Conservation (phyloP, 2,329 filamentous ascomycete species). For the Neonectria sp. region DNA sequence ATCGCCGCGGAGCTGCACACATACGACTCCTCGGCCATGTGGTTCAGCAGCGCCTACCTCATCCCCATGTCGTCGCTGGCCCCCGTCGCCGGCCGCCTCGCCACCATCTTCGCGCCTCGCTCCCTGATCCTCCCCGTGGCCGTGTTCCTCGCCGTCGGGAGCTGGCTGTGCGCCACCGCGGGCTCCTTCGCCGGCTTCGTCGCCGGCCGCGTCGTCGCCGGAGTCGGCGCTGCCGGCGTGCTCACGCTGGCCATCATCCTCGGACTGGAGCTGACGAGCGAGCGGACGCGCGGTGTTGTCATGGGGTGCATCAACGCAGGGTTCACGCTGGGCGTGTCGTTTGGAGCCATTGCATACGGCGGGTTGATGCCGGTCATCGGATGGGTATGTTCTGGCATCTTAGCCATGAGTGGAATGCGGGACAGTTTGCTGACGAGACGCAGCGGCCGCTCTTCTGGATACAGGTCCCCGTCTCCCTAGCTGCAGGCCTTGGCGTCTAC, state of each 20-base stretch:
- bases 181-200: conserved; percentile 74
- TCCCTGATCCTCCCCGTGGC: conserved; percentile 75
- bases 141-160: conserved; percentile 71
- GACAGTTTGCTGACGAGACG: conserved; percentile 21
- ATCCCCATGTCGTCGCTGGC: conserved; percentile 73
- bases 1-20: conserved; percentile 83
- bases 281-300: conserved; percentile 78
- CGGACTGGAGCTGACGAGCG: conserved; percentile 80
- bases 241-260: conserved; percentile 83
- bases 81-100: conserved; percentile 80
- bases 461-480: conserved; percentile 76
- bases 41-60: conserved; percentile 86
- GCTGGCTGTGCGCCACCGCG: conserved; percentile 75
- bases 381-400: conserved; percentile 71
- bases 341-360: conserved; percentile 80
- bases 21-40: conserved; percentile 80
- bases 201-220: conserved; percentile 76
- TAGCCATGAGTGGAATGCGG: not conserved
- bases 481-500: conserved; percentile 74
- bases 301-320: conserved; percentile 82
- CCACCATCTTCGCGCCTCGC: conserved; percentile 80
- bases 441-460: conserved; percentile 81
- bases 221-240: conserved; percentile 79
- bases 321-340: conserved; percentile 79
- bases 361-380: conserved; percentile 74